Base-by-base conservation (phyloP, 768 basidiomycete species). In the Termitomyces sp. region DNA sequence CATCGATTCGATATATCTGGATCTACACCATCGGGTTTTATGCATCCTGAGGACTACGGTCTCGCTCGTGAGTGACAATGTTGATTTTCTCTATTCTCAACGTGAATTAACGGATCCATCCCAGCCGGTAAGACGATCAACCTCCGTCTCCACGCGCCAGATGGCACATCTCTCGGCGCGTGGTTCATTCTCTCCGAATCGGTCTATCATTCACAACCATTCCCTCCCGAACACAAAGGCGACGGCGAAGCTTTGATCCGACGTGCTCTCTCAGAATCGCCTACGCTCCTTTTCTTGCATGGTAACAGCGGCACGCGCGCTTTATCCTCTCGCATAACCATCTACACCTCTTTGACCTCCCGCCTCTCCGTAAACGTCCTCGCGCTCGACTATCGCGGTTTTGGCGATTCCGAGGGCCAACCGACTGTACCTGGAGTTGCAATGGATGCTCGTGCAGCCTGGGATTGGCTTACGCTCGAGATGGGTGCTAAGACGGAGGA, bases 351-450 rank as follows among this genome's bases (percentile, higher is more conserved):
- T 0, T 74, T 81, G 55, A 77, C 85, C 0, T 74, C 77, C 6
- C 76, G 80, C 0, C 67, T 85, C 28, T 68, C 69, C 32, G 77
- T 75, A 15, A 88, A 89, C 64, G 76, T 90, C 22, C 67, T 91
- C 22, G 79, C 79, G 0, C 73, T 85, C 21, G 90, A 92, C 67
- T 92, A 92, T 65, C 76, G 88, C 47, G 88, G 88, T 1, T 92
- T 84, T 60, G 90, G 73, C 4, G 87, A 91, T 65, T 88, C 85
- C 19, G 75, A 78, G 3, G 85, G 86, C 1, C 65, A 71, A 1
- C 89, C 89, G 2, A 77, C 76, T 5, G 81, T 87, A 49, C 62
- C 67, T 1, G 89, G 90, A 0, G 75, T 90, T 3, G 62, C 75
- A 14, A 63, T 62, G 46, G 84, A 92, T 60, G 87, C 87, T 0